phyloP scores from a whole-genome alignment of 192 early-diverging fungal genomes.

The Obelidium mucronatum region DNA sequence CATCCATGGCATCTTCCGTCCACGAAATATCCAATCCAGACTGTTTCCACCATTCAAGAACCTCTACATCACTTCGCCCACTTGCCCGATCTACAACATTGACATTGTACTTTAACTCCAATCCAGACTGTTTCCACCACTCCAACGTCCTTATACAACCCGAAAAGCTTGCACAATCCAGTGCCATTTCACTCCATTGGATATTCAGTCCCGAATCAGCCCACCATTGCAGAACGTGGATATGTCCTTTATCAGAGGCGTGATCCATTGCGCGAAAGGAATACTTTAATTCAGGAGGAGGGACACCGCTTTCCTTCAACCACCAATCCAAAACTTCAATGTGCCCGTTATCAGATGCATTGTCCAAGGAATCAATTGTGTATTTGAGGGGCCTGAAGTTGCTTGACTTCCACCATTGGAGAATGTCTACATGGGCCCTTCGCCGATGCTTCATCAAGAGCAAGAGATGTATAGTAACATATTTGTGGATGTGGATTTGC shows the following conservation, averaged over 20 bases:
- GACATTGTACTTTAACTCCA: background rate
- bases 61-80: background rate
- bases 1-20: conserved; percentile 6
- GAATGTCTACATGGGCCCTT: background rate
- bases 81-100: background rate
- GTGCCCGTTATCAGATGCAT: background rate
- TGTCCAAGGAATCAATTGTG: background rate
- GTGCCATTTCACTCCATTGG: background rate
- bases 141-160: conserved; percentile 9
- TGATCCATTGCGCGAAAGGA: background rate
- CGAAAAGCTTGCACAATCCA: conserved; percentile 1
- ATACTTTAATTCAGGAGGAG: background rate
- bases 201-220: background rate
- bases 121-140: conserved; percentile 19
- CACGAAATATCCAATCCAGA: background rate
- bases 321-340: conserved; percentile 18
- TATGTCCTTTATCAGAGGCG: conserved; percentile 5
- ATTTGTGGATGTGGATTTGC: background rate
- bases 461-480: background rate
- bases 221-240: conserved; percentile 23
- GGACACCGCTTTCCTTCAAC: background rate
- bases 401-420: conserved; percentile 13
- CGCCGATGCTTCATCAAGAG: conserved; percentile 9
- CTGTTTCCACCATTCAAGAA: background rate
- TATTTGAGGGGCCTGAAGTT: background rate